Conservation (phyloP, 2,329 filamentous ascomycete genomes). For the Colletotrichum plurivorum region DNA sequence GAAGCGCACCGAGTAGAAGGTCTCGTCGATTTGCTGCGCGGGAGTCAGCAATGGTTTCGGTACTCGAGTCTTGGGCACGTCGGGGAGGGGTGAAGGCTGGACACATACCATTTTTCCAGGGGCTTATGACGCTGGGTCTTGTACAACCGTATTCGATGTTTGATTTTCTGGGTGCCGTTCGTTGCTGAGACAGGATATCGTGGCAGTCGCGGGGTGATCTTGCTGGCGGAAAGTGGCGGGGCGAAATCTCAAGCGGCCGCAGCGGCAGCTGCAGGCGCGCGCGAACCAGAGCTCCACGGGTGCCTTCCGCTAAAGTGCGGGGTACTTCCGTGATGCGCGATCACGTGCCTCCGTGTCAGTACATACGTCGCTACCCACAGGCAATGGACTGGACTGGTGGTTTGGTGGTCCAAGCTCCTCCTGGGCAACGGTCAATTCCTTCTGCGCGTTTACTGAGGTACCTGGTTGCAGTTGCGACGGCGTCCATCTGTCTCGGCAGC, state of each 20-base stretch:
- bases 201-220: background rate
- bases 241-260: background rate
- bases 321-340: constrained; percentile 42
- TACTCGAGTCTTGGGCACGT: background rate
- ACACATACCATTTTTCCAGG: constrained; percentile 2
- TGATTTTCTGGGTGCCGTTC: background rate
- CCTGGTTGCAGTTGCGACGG: too few relatives aligned
- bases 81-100: background rate
- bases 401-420: constrained; percentile 30
- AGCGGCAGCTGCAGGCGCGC: background rate
- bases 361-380: background rate
- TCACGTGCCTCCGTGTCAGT: constrained; percentile 46
- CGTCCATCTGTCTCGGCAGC: background rate
- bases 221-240: constrained; percentile 3
- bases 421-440: constrained; percentile 2
- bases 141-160: too few relatives aligned
- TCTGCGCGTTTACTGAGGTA: background rate
- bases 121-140: too few relatives aligned
- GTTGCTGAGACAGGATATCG: background rate
- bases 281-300: constrained; percentile 1
- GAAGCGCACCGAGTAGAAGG: constrained; percentile 77
- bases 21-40: constrained; percentile 54
- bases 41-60: constrained; percentile 9
- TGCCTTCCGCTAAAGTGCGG: constrained; percentile 9
- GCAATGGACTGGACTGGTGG: too few relatives aligned